Percentiles rank a stretch among this genome's conserved stretches.
Evolutionary conservation across 75 land plant genomes (phyloP).

Genomic region (Cupressus sempervirens): DNA sequence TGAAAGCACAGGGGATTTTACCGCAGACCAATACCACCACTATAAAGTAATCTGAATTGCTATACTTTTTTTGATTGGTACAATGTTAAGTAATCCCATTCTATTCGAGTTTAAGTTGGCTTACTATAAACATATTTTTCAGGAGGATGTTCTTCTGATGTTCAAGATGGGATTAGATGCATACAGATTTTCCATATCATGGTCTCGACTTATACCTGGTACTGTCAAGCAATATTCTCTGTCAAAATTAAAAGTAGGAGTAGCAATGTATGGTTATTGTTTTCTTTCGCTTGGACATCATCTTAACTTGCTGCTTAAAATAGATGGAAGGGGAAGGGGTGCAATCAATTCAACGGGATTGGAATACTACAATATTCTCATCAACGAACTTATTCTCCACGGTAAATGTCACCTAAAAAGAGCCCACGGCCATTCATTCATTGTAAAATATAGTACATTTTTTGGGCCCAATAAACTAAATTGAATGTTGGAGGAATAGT

Average conservation of each 20-base stretch:
- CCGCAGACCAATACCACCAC: constrained; percentile 73
- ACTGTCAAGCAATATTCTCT: neutral
- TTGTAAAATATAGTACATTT: neutral
- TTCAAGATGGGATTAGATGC: constrained; percentile 34
- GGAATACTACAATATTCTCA: constrained; percentile 38
- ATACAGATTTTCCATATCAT: constrained; percentile 48
- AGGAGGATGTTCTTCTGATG: constrained; percentile 40
- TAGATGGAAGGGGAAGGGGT: constrained; percentile 8
- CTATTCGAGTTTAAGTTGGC: too few species aligned
- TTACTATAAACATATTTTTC: neutral
- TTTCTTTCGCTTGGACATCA: neutral
- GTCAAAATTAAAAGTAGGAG: too few species aligned
- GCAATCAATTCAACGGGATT: constrained; percentile 20
- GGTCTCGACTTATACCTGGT: constrained; percentile 45
- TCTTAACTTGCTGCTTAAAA: neutral
- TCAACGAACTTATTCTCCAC: constrained; percentile 26
- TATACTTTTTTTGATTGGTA: neutral
- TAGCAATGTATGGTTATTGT: neutral
- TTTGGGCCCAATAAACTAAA: neutral
- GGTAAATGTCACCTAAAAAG: constrained; percentile 10
- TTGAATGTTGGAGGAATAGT: neutral
- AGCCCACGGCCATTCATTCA: neutral
- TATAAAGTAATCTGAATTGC: constrained; percentile 40
- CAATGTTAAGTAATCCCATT: neutral
- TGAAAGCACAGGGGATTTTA: constrained; percentile 43